Conservation (phyloP, 768 basidiomycete genomes). For the Leccinum variicolor region DNA sequence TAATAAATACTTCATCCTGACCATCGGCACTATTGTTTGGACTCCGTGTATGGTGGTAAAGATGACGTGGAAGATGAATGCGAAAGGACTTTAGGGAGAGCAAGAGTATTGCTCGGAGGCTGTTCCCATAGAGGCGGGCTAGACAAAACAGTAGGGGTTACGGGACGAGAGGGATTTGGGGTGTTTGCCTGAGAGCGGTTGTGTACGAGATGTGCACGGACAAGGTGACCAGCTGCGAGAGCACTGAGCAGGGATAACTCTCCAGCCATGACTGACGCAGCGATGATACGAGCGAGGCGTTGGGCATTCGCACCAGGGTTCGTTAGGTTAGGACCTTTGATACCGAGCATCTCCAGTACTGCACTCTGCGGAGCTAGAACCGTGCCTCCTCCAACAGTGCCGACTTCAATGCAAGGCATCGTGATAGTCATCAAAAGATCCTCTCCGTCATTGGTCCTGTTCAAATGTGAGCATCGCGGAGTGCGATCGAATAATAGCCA, state of each 20-base stretch:
- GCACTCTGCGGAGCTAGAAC: slow-evolving; percentile 86
- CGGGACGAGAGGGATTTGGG: slow-evolving; percentile 60
- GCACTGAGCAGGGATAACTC: slow-evolving; percentile 91
- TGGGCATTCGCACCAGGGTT: slow-evolving; percentile 89
- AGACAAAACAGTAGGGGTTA: slow-evolving; percentile 48
- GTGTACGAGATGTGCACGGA: slow-evolving; percentile 89
- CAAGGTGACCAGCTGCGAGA: slow-evolving; percentile 91
- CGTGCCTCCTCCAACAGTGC: slow-evolving; percentile 96
- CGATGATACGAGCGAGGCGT: slow-evolving; percentile 84
- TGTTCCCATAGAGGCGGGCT: slow-evolving; percentile 24
- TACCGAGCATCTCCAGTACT: slow-evolving; percentile 90
- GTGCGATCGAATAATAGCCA: slow-evolving; percentile 4
- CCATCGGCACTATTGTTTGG: slow-evolving; percentile 16
- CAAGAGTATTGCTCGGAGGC: slow-evolving; percentile 10
- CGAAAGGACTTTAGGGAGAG: slow-evolving; percentile 18
- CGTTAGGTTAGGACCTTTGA: slow-evolving; percentile 84
- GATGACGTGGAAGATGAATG: slow-evolving; percentile 39
- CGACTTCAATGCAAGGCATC: slow-evolving; percentile 99
- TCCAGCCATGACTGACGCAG: slow-evolving; percentile 94
- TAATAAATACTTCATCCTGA: slow-evolving; percentile 16
- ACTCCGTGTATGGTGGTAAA: slow-evolving; percentile 41
- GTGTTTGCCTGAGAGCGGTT: slow-evolving; percentile 85
- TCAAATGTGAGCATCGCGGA: slow-evolving; percentile 2
- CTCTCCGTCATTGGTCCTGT: slow-evolving; percentile 79
- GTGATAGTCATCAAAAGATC: slow-evolving; percentile 91